Conservation (phyloP, 2,329 filamentous ascomycete species). For the Nemania diffusa region DNA sequence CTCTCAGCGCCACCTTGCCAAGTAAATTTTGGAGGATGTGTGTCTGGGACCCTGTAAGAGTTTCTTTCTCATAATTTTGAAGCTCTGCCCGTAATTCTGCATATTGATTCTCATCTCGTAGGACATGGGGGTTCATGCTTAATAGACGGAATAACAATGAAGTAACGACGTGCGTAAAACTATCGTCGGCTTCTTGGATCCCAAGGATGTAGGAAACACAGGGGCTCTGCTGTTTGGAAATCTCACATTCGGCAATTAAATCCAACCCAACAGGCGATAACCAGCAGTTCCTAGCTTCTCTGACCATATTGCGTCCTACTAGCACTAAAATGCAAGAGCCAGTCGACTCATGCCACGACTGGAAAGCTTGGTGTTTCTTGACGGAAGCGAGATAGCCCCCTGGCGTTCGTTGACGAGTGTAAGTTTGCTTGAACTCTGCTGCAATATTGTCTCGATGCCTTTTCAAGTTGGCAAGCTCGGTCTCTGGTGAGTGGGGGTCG, state of each 20-base stretch:
- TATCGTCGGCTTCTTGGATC: not conserved
- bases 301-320: not conserved
- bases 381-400: not conserved
- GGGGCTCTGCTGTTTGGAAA: not conserved
- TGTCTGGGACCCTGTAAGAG: not conserved
- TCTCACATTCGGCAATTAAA: not conserved
- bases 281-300: constrained; percentile 9
- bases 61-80: not conserved
- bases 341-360: constrained; percentile 5
- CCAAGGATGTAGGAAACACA: constrained; percentile 13
- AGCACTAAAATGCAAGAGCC: constrained; percentile 9
- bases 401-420: not conserved
- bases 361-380: not conserved
- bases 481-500: not conserved
- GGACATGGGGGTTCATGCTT: not conserved
- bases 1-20: not conserved
- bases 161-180: not conserved
- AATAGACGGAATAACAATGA: constrained; percentile 2
- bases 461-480: constrained; percentile 9
- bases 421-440: constrained; percentile 2
- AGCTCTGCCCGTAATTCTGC: constrained; percentile 9
- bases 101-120: constrained; percentile 7
- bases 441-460: constrained; percentile 1
- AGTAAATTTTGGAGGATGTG: not conserved
- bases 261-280: constrained; percentile 6